Evolutionary conservation across 2,329 filamentous ascomycete species (phyloP).

Genomic region (Apiospora malaysiana): DNA sequence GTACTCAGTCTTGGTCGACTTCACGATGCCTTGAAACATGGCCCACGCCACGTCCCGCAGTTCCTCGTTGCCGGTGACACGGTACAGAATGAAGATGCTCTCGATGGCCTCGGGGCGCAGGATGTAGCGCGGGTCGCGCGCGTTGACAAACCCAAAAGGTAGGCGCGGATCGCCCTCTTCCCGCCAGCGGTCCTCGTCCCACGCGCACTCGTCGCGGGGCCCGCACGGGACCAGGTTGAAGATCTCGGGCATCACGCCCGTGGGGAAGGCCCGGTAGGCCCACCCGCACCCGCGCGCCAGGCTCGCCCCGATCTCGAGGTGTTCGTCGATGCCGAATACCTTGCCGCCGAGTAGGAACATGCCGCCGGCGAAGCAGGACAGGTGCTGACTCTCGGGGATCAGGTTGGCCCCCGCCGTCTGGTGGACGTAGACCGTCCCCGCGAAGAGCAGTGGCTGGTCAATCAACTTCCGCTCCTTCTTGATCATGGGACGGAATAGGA

Average conservation of each 20-base stretch:
- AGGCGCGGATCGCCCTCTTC: conserved; percentile 24
- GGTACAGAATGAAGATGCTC: conserved; percentile 38
- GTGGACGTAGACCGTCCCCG: conserved; percentile 19
- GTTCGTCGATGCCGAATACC: conserved; percentile 50
- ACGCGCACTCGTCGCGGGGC: not conserved
- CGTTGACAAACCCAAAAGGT: conserved; percentile 34
- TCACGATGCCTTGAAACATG: conserved; percentile 36
- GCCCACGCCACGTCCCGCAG: conserved; percentile 34
- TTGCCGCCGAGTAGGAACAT: conserved; percentile 54
- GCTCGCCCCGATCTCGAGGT: conserved; percentile 53
- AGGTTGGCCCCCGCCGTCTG: not conserved
- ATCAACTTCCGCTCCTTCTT: conserved; percentile 56
- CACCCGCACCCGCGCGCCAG: conserved; percentile 63
- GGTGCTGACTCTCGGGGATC: conserved; percentile 42
- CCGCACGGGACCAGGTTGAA: conserved; percentile 37
- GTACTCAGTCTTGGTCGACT: conserved; percentile 32
- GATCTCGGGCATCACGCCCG: conserved; percentile 65
- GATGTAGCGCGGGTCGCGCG: conserved; percentile 34
- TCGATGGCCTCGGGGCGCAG: conserved; percentile 40
- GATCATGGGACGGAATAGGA: conserved; percentile 74
- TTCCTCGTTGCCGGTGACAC: conserved; percentile 31
- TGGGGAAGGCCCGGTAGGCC: conserved; percentile 60
- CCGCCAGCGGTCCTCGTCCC: conserved; percentile 17
- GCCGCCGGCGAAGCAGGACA: conserved; percentile 55
- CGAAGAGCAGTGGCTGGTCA: conserved; percentile 58